Base-by-base conservation (phyloP, 2,329 filamentous ascomycete genomes). In the Aspergillus nomiae region DNA sequence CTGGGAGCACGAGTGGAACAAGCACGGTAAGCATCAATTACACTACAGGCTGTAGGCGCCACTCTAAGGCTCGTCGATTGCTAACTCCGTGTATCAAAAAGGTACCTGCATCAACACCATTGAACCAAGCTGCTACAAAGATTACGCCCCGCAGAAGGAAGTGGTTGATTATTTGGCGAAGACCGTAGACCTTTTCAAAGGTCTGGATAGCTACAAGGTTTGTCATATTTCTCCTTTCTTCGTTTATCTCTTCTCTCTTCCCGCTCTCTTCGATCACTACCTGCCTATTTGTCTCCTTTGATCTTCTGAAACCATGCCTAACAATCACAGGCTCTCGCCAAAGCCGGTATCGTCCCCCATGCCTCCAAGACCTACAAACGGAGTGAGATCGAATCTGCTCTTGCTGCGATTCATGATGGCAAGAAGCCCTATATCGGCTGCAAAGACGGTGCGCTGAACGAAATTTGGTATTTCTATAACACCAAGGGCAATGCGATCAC, bases 1-100 rank as follows among this genome's bases (percentile, higher is more conserved):
- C 70, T 92, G 89, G 89, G 82, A 86, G 69, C 88, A 90, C 76
- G 89, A 92, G 73, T 92, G 88, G 85, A 82, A 84, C 74, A 91
- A 90, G 75, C 89, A 92, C 74, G 90, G 74, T 70, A 63, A n/a
- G 56, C 57, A 21, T 32, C 1, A 14, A 28, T 16, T 5, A 26
- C 19, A 21, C n/a, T 26, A n/a, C 30, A n/a, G 10, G n/a, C 12
- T 14, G 12, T 26, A 24, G 12, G 19, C 24, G 38, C 54, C 32
- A 11, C 32, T 12, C 5, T 9, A 46, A 36, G 16, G 38, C 19
- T 28, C 21, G 43, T 30, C 7, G 38, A n/a, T 54, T 28, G 19
- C 56, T 63, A 38, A 54, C 36, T n/a, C 14, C 38, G 30, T 12
- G 41, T 24, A 46, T 24, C 14, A n/a, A 24, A 48, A 53, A 70